Base-by-base conservation (phyloP, 371 early-diverging fungal species). In the Mortierella sp. region DNA sequence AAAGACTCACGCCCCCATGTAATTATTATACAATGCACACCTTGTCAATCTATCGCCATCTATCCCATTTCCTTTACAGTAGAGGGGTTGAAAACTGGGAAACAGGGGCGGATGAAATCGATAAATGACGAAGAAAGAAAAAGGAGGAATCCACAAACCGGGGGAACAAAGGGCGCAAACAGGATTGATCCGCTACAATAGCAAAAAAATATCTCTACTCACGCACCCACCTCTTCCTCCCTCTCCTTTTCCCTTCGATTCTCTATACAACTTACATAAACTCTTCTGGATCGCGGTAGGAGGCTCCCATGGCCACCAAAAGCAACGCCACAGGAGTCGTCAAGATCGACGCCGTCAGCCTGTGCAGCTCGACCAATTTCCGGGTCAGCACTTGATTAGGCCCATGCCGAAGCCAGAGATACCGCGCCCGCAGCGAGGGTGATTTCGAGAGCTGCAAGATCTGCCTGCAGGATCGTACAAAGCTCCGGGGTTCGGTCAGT, bases 261-360 rank as follows among this genome's bases (percentile, higher is more conserved):
- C 21, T 32, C 21, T 46, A n/a, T 4, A 4, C n/a, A 32, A 78
- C 87, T 80, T 86, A 86, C 87, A 86, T 82, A 43, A 86, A 86
- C 76, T 86, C 87, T 60, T 82, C 79, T 24, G 80, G 78, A 77
- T 86, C 87, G 48, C 87, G 82, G 35, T 58, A 77, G 24, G 60
- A 29, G 0, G 87, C 82, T 0, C 87, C 87, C 82, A 82, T 82
- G 32, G 75, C 32, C 41, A 86, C 68, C 75, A 86, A 49, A 21
- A 77, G 65, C 60, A 76, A 48, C 7, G 75, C 82, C 21, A 82
- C 87, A 24, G 76, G 56, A 2, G 79, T 41, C n/a, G 70, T 78
- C 49, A 86, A 70, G 48, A 86, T 82, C 49, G 87, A 86, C 7
- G 27, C 44, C 1, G 82, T 77, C 58, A 86, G 54, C 41, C 55